A percentile compares a stretch with the other conserved stretches of the same genome.
These are phyloP conservation scores for Aspergillus proliferans DNA, from an alignment of 2,329 filamentous ascomycete species.

Conservation along the genomic window DNA sequence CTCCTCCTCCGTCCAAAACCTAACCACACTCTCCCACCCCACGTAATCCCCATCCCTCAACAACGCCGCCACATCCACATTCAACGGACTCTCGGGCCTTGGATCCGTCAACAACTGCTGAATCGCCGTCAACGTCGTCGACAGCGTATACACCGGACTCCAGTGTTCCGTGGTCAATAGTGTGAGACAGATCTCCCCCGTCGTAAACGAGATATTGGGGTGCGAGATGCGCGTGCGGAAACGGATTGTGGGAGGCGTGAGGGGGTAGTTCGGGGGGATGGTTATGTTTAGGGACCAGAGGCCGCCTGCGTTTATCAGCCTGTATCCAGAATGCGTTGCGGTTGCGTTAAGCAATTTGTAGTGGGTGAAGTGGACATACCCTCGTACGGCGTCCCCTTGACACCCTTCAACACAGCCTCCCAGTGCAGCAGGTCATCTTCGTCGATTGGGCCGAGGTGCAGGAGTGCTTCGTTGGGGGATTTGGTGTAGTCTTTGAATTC, in stretches of 20 bases:
- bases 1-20: conserved; percentile 43
- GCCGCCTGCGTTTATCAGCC: conserved; percentile 47
- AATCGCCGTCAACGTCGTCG: conserved; percentile 40
- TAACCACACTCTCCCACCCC: conserved; percentile 42
- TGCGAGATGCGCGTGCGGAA: conserved; percentile 85
- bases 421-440: conserved; percentile 55
- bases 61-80: conserved; percentile 44
- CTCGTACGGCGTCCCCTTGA: conserved; percentile 55
- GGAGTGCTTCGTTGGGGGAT: conserved; percentile 51
- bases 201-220: conserved; percentile 67
- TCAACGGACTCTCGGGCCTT: conserved; percentile 42
- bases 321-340: background rate
- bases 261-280: conserved; percentile 73
- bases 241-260: conserved; percentile 65
- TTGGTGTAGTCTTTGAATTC: conserved; percentile 55
- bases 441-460: conserved; percentile 51
- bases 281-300: conserved; percentile 75
- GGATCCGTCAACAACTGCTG: conserved; percentile 43
- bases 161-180: conserved; percentile 67
- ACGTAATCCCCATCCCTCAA: conserved; percentile 40
- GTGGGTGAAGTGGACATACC: conserved; percentile 30
- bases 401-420: conserved; percentile 56
- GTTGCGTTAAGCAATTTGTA: background rate
- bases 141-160: conserved; percentile 78
- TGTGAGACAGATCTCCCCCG: conserved; percentile 91